Conservation (phyloP, 805 yeast genomes). For the Candida lessepsii region DNA sequence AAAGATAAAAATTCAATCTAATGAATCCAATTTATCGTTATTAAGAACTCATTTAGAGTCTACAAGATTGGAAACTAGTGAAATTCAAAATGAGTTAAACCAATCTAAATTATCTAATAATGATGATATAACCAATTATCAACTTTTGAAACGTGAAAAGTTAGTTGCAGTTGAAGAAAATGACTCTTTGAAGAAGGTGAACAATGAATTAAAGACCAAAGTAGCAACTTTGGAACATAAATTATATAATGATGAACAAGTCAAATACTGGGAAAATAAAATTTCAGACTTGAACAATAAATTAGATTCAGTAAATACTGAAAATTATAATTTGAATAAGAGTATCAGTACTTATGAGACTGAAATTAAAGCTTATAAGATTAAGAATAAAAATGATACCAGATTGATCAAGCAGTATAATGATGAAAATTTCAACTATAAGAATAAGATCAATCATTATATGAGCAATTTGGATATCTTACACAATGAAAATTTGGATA, state of each 20-base stretch:
- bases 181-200: conserved; percentile 56
- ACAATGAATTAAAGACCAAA: conserved; percentile 48
- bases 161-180: conserved; percentile 65
- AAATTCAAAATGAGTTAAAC: conserved; percentile 33
- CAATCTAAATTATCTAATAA: conserved; percentile 27
- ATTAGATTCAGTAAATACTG: conserved; percentile 46
- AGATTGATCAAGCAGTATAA: conserved; percentile 51
- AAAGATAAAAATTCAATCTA: conserved; percentile 22
- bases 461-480: conserved; percentile 39
- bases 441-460: conserved; percentile 46
- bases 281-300: conserved; percentile 52
- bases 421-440: conserved; percentile 58
- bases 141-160: conserved; percentile 46
- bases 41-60: conserved; percentile 35
- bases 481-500: conserved; percentile 39
- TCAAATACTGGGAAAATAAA: conserved; percentile 60
- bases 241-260: conserved; percentile 50
- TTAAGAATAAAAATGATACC: conserved; percentile 50
- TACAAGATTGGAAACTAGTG: conserved; percentile 33
- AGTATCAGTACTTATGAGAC: conserved; percentile 50
- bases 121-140: conserved; percentile 35
- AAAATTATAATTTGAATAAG: conserved; percentile 53
- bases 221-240: conserved; percentile 48
- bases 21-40: conserved; percentile 28
- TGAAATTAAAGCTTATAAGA: conserved; percentile 51